Evolutionary conservation across 257 asterid species (phyloP).

Genomic region (Solanum rostratum): DNA sequence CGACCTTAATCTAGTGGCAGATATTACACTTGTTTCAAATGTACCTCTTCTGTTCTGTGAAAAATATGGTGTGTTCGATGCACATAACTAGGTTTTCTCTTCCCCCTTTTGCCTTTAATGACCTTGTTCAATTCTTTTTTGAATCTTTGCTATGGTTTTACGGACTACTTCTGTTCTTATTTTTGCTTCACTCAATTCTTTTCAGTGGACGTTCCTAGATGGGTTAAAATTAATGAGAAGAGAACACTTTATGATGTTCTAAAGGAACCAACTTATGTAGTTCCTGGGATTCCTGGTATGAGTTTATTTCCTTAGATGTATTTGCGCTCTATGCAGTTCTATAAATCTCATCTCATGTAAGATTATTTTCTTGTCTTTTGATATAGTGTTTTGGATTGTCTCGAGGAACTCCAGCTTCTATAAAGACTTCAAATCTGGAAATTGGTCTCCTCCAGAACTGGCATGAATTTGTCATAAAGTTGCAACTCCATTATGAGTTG

Average conservation of each 20-base stretch:
- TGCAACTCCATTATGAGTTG: neutral
- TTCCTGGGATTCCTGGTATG: constrained; percentile 89
- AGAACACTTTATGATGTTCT: constrained; percentile 59
- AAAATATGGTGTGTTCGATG: neutral
- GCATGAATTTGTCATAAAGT: constrained; percentile 6
- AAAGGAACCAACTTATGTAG: constrained; percentile 37
- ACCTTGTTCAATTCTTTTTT: neutral
- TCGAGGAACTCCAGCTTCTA: constrained; percentile 69
- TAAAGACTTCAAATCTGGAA: constrained; percentile 57
- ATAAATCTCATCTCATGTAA: neutral
- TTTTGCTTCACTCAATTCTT: neutral
- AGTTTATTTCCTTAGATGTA: constrained; percentile 1
- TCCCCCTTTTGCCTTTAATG: neutral
- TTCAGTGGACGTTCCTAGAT: constrained; percentile 39
- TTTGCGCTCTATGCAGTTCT: neutral
- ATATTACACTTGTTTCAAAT: neutral
- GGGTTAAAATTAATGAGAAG: constrained; percentile 63
- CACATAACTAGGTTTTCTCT: neutral
- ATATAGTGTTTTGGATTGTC: constrained; percentile 62
- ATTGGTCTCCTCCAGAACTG: constrained; percentile 55
- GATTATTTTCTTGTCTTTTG: constrained; percentile 1
- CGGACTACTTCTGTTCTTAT: neutral
- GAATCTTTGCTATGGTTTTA: neutral
- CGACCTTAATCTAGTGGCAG: neutral
- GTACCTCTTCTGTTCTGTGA: neutral